Evolutionary conservation across 129 eudicot genomes (phyloP).

Genomic region (Saussurea involucrata): DNA sequence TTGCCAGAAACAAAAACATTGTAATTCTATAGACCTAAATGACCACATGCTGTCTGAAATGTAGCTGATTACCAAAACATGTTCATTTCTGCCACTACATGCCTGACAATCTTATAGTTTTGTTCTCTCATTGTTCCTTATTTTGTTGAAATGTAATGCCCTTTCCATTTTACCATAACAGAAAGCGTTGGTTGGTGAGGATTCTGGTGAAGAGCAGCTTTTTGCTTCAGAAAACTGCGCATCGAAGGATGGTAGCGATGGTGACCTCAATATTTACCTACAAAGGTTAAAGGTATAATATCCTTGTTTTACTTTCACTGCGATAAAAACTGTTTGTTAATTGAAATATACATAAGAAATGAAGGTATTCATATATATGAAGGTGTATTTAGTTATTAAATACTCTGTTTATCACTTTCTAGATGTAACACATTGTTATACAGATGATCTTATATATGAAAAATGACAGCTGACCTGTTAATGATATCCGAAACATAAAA

Average conservation of each 20-base stretch:
- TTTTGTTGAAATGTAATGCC: conserved; percentile 13
- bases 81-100: background rate
- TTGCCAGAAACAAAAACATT: background rate
- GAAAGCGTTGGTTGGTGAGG: conserved; percentile 97
- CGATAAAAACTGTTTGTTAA: background rate
- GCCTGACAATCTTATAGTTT: background rate
- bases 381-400: background rate
- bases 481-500: background rate
- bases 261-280: conserved; percentile 57
- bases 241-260: conserved; percentile 42
- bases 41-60: background rate
- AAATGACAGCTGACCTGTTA: background rate
- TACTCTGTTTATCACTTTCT: background rate
- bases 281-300: conserved; percentile 65
- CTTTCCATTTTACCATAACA: conserved; percentile 26
- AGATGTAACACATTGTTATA: conserved; percentile 8
- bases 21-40: background rate
- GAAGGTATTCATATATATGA: background rate
- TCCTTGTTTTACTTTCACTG: background rate
- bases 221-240: conserved; percentile 55
- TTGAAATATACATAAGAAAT: conserved; percentile 10
- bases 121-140: background rate
- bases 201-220: conserved; percentile 86
- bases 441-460: conserved; percentile 2
- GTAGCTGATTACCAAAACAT: background rate